Base-by-base conservation (phyloP, 805 yeast genomes). In the Lipomyces chichibuensis region DNA sequence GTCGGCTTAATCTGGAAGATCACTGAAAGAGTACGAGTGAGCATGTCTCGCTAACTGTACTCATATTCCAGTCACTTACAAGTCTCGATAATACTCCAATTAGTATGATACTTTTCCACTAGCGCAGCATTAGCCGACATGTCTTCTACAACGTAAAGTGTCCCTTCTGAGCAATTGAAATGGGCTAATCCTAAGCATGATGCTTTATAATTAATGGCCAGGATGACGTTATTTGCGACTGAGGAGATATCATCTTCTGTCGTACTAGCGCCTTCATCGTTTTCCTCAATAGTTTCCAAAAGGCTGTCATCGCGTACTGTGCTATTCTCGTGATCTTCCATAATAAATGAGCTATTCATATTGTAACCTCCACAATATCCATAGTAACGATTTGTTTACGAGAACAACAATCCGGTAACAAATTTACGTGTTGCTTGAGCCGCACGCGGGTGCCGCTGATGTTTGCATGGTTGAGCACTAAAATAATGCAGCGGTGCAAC, bases 1-100 rank as follows among this genome's bases (percentile, higher is more conserved):
- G 67, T 67, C 46, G 70, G 70, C 25, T 64, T 60, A 9, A 64
- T 65, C 35, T 67, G 70, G 52, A 67, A 67, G 13, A 64, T 43
- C 53, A 67, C 70, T 64, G n/a, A 39, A 43, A 43, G 3, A 17
- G 11, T 43, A 17, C 49, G 4, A 8, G 9, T 43, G 11, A 43
- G 49, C 8, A 43, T 14, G 49, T 43, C 49, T 43, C 49, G 20
- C 9, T 17, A 2, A 17, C 20, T 43, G 1, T 8, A 3, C 6
- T n/a, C 23, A 43, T 1, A 8, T 43, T 43, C 8, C 49, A 43
- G 49, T 14, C 39, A 8, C 49, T 17, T 27, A 61, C 68, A 20
- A 32, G 57, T 58, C 39, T 66, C 66, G 17, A 66, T 56, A n/a
- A 63, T 63, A 39, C 55, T 64, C 69, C 69, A 66, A 4, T 62